Percentiles rank a stretch among this genome's conserved stretches.
Conservation (phyloP, 306 rosid species). For the Trifolium dubium region DNA sequence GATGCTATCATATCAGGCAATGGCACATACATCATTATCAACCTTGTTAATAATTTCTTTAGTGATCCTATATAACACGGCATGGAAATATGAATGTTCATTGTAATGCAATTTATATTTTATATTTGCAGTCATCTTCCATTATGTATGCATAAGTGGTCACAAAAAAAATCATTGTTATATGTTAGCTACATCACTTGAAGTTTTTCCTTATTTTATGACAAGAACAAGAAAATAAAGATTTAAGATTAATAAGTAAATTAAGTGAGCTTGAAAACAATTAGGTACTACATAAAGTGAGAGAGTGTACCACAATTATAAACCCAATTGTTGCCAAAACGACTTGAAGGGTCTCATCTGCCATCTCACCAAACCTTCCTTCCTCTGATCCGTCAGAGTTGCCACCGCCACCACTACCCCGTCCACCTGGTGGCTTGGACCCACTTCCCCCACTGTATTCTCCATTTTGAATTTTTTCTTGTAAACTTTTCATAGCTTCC, state of each 20-base stretch:
- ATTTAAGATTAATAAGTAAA: background rate
- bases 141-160: conserved; percentile 6
- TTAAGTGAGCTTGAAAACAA: background rate
- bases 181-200: conserved; percentile 14
- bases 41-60: conserved; percentile 11
- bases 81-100: conserved; percentile 14
- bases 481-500: conserved; percentile 56
- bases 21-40: conserved; percentile 17
- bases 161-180: background rate
- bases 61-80: background rate
- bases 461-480: conserved; percentile 63
- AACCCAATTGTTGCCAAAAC: conserved; percentile 74
- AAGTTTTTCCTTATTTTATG: conserved; percentile 24
- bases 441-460: conserved; percentile 55
- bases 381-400: conserved; percentile 66
- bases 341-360: conserved; percentile 73
- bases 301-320: conserved; percentile 65
- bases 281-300: background rate
- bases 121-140: conserved; percentile 20
- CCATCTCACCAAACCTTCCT: conserved; percentile 53
- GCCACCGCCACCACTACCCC: conserved; percentile 42
- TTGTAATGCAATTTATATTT: conserved; percentile 12
- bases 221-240: background rate
- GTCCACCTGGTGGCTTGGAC: conserved; percentile 49
- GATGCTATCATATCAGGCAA: conserved; percentile 32